Conservation (phyloP, 139 green algal genomes). For the Coelastrella sp. region DNA sequence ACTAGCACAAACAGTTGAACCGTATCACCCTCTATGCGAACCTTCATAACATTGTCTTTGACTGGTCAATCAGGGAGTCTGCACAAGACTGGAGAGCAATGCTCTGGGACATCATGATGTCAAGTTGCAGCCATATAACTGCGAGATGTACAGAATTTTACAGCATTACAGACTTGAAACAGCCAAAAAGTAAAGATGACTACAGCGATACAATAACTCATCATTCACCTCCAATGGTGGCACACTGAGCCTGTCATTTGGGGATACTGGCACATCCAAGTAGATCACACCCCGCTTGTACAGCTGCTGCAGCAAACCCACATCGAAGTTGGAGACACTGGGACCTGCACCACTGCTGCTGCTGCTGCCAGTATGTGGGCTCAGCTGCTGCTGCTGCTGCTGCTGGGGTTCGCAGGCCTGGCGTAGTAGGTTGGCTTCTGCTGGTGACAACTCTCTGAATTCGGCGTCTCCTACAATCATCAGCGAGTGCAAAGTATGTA, state of each 20-base stretch:
- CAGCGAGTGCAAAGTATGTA: too few relatives aligned
- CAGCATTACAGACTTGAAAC: too few relatives aligned
- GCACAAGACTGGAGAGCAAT: too few relatives aligned
- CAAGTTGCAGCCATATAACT: too few relatives aligned
- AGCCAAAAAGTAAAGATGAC: not conserved
- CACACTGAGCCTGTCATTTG: slow-evolving; percentile 87
- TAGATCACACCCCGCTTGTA: slow-evolving; percentile 86
- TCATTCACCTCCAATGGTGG: slow-evolving; percentile 83
- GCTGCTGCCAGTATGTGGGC: not conserved
- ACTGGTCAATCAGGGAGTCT: too few relatives aligned
- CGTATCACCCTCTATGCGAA: too few relatives aligned
- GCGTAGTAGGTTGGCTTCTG: slow-evolving; percentile 81
- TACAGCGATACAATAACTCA: not conserved
- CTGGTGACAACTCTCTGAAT: slow-evolving; percentile 76
- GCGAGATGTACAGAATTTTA: too few relatives aligned
- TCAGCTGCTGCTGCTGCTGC: slow-evolving; percentile 26
- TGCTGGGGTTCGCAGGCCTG: slow-evolving; percentile 1
- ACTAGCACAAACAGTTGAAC: too few relatives aligned
- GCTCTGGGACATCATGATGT: too few relatives aligned
- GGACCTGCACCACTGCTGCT: not conserved
- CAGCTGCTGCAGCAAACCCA: slow-evolving; percentile 53
- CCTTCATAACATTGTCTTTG: too few relatives aligned
- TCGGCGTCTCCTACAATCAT: slow-evolving; percentile 80
- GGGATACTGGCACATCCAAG: slow-evolving; percentile 86
- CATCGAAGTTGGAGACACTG: slow-evolving; percentile 27